phyloP scores from a whole-genome alignment of 2,329 filamentous ascomycete genomes.

The Botrytis porri region DNA sequence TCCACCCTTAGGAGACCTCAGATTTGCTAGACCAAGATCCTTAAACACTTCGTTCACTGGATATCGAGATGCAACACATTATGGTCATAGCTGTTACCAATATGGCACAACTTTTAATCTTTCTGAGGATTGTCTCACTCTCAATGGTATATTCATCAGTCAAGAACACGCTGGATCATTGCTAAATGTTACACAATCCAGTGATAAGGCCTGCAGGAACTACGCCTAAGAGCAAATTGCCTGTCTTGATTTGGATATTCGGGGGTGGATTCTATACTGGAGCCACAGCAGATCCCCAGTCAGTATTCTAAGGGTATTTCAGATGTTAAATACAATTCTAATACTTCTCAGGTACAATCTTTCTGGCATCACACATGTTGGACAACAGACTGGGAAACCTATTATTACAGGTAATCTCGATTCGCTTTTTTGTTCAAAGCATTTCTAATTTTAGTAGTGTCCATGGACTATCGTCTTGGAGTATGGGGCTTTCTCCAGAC shows the following conservation, averaged over 20 bases:
- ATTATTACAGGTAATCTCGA: slow-evolving; percentile 45
- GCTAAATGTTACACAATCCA: slow-evolving; percentile 19
- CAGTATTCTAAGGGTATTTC: not conserved
- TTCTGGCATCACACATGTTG: slow-evolving; percentile 56
- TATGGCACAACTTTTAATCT: slow-evolving; percentile 42
- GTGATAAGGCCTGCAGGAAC: slow-evolving; percentile 44
- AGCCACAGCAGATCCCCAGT: slow-evolving; percentile 48
- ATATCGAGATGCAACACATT: slow-evolving; percentile 42
- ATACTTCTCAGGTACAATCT: slow-evolving; percentile 52
- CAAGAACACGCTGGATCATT: not conserved
- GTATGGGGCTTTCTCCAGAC: slow-evolving; percentile 66
- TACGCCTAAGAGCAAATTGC: slow-evolving; percentile 38
- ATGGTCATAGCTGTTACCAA: slow-evolving; percentile 48
- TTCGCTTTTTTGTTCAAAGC: not conserved
- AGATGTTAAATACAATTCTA: not conserved
- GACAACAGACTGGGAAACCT: slow-evolving; percentile 50
- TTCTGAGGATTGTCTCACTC: slow-evolving; percentile 49
- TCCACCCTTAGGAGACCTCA: slow-evolving; percentile 45
- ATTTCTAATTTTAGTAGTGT: slow-evolving; percentile 39
- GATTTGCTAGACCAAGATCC: slow-evolving; percentile 42
- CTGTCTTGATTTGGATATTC: slow-evolving; percentile 56
- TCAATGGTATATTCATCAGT: slow-evolving; percentile 37
- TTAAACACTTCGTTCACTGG: slow-evolving; percentile 43
- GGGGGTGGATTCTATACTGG: slow-evolving; percentile 54
- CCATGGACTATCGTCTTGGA: slow-evolving; percentile 61